These are phyloP conservation scores for sunflower (Helianthus annuus) DNA, from an alignment of 129 eudicot genomes.

Conservation along the genomic window HanXRQr2.0-SUNRISE NC_035437.2:171312354-171312853, in stretches of 20 bases:
- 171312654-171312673: no score
- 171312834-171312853: no score
- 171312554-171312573: not conserved
- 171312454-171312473: conserved; percentile 2
- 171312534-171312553: not conserved
- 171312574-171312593: not conserved
- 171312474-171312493: not conserved
- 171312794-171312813: no score
- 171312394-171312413: not conserved
- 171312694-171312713: no score
- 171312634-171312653: no score
- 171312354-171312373: conserved; percentile 10
- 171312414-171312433: conserved; percentile 11
- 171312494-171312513: not conserved
- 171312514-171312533: not conserved
- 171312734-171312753: no score
- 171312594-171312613: not conserved
- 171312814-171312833: no score
- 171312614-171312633: not conserved
- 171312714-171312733: no score
- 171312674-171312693: no score
- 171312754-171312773: no score
- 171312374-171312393: not conserved
- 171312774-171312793: no score
- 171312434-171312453: conserved; percentile 8